These are phyloP conservation scores for Magnolia changhungtana DNA, from an alignment of 164 flowering plant genomes.

Conservation along the genomic window DNA sequence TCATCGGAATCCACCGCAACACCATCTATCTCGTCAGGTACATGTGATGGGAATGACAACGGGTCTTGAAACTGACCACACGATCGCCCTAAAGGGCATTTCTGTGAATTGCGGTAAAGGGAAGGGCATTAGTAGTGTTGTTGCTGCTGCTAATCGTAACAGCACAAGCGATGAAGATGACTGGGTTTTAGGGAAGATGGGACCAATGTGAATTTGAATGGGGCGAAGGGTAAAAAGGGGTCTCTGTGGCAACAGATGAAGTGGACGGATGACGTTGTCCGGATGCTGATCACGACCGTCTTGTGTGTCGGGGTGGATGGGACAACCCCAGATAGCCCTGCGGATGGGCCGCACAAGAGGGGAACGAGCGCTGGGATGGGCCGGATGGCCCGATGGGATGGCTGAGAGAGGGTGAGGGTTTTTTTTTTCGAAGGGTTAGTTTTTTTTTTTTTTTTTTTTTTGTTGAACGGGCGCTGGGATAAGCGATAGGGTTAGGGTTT, in stretches of 20 bases:
- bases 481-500: no score
- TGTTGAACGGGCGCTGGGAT: no score
- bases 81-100: conserved; percentile 20
- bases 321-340: conserved; percentile 16
- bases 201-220: conserved; percentile 20
- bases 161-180: conserved; percentile 11
- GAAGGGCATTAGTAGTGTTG: conserved; percentile 23
- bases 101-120: conserved; percentile 31
- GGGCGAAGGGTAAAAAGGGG: conserved; percentile 35
- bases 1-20: conserved; percentile 12
- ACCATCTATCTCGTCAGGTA: conserved; percentile 26
- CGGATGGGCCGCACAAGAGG: conserved; percentile 33
- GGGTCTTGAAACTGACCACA: conserved; percentile 27
- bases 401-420: no score
- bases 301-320: conserved; percentile 61
- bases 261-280: conserved; percentile 54
- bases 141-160: conserved; percentile 3
- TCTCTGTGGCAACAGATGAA: conserved; percentile 67
- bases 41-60: conserved; percentile 21
- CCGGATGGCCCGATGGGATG: no score
- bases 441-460: no score
- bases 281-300: conserved; percentile 54
- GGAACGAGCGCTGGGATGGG: no score
- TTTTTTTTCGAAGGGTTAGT: no score
- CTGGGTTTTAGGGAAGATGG: conserved; percentile 18